A percentile compares a stretch with the other conserved stretches of the same genome.
Evolutionary conservation across 2,329 filamentous ascomycete species (phyloP).

Genomic region (Phialocephala subalpina): DNA sequence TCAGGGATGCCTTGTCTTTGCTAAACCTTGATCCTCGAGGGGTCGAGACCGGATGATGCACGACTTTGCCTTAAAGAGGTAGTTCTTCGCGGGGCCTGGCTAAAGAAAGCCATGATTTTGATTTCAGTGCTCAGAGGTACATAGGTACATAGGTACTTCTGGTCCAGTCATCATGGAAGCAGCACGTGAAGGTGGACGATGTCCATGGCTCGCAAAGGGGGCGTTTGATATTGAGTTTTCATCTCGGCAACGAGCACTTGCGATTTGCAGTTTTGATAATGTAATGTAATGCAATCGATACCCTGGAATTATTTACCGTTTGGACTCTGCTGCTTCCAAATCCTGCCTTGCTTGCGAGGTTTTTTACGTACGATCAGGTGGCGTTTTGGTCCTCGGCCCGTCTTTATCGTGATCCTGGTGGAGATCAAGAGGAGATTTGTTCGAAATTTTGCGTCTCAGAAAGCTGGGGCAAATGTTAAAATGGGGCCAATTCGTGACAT

Average conservation of each 20-base stretch:
- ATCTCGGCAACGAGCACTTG: neutral
- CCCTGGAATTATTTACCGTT: too few relatives aligned
- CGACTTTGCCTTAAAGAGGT: neutral
- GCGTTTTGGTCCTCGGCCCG: constrained; percentile 3
- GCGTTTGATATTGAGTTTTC: neutral
- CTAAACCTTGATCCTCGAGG: constrained; percentile 2
- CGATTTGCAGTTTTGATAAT: neutral
- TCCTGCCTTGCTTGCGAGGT: neutral
- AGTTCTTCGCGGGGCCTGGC: neutral
- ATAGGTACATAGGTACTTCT: neutral
- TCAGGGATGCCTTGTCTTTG: neutral
- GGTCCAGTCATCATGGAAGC: neutral
- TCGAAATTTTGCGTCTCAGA: constrained; percentile 9
- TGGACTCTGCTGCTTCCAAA: neutral
- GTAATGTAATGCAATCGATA: neutral
- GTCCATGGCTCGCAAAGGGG: neutral
- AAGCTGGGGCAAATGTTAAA: constrained; percentile 5
- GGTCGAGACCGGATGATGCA: neutral
- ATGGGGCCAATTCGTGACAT: neutral
- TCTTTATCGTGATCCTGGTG: constrained; percentile 6
- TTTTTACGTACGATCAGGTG: constrained; percentile 11
- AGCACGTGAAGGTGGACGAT: neutral
- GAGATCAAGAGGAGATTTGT: constrained; percentile 10
- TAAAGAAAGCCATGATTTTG: neutral
- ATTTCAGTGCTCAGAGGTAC: neutral